These are phyloP conservation scores for Komagataella pastoris DNA, from an alignment of 805 yeast genomes.

Conservation along the genomic window DNA sequence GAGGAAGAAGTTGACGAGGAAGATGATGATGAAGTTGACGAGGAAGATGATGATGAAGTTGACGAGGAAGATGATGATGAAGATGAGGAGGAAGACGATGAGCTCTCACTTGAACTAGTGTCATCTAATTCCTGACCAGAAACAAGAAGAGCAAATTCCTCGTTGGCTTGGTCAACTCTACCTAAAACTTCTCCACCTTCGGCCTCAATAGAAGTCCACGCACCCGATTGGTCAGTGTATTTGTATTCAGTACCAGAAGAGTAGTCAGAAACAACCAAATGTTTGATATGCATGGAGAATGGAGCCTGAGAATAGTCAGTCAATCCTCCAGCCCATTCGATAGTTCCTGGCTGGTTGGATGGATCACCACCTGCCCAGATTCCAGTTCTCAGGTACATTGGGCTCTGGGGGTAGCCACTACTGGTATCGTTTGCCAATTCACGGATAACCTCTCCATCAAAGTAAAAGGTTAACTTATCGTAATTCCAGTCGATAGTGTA, in stretches of 20 bases:
- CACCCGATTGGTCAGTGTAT: constrained; percentile 42
- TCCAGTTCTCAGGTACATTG: constrained; percentile 62
- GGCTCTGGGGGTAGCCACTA: constrained; percentile 84
- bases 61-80: constrained; percentile 9
- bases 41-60: constrained; percentile 8
- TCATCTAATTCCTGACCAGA: constrained; percentile 10
- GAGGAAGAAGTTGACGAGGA: constrained; percentile 10
- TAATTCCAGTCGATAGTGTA: constrained; percentile 80
- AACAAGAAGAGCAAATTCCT: constrained; percentile 25
- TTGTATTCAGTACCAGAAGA: constrained; percentile 48
- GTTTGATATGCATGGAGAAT: constrained; percentile 50
- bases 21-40: constrained; percentile 5
- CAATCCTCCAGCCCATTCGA: constrained; percentile 73
- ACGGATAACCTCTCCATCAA: constrained; percentile 63
- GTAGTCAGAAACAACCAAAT: constrained; percentile 52
- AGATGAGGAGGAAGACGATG: constrained; percentile 7
- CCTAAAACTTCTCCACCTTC: constrained; percentile 50
- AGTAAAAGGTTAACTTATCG: constrained; percentile 49
- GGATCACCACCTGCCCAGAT: constrained; percentile 81
- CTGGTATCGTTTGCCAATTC: constrained; percentile 37
- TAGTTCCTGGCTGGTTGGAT: constrained; percentile 49
- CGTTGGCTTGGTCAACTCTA: constrained; percentile 30
- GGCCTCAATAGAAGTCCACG: constrained; percentile 46
- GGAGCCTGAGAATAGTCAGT: constrained; percentile 58
- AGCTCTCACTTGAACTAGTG: constrained; percentile 4